Conservation (phyloP, 1,139 yeast genomes). For the Yamadazyma songkhlaensis region DNA sequence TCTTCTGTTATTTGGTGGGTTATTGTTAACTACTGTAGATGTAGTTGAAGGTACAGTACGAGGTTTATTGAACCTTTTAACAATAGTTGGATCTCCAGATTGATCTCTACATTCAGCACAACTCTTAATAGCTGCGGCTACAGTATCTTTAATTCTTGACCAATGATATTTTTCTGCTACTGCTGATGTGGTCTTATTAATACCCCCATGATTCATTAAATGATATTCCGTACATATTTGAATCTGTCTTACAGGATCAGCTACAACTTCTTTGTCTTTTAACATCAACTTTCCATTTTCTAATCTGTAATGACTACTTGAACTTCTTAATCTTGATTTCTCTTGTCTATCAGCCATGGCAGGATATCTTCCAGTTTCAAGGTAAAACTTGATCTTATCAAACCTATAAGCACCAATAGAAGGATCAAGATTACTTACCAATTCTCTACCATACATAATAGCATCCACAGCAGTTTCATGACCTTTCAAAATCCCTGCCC, state of each 20-base stretch:
- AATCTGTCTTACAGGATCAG: conserved; percentile 71
- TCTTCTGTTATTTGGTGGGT: conserved; percentile 4
- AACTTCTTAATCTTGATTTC: conserved; percentile 77
- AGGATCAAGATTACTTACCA: conserved; percentile 49
- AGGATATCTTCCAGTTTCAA: conserved; percentile 86
- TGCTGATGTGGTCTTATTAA: conserved; percentile 78
- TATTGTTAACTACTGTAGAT: not conserved
- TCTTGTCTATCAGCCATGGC: conserved; percentile 78
- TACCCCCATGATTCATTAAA: conserved; percentile 75
- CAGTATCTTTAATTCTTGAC: conserved; percentile 88
- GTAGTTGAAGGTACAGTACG: conserved; percentile 10
- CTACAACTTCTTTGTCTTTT: conserved; percentile 78
- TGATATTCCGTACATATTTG: conserved; percentile 76
- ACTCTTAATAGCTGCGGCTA: conserved; percentile 70
- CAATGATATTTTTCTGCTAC: conserved; percentile 85
- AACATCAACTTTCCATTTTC: conserved; percentile 71
- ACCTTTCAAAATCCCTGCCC: conserved; percentile 86
- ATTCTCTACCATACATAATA: conserved; percentile 61
- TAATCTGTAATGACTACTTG: conserved; percentile 75
- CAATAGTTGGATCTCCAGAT: conserved; percentile 27
- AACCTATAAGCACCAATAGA: conserved; percentile 60
- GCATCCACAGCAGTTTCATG: conserved; percentile 83
- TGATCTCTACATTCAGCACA: conserved; percentile 71
- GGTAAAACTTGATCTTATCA: conserved; percentile 73
- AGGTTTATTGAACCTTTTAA: conserved; percentile 27